These are phyloP conservation scores for Oryza meyeriana DNA, from an alignment of 176 grass and related monocot species.

Conservation along the genomic window DNA sequence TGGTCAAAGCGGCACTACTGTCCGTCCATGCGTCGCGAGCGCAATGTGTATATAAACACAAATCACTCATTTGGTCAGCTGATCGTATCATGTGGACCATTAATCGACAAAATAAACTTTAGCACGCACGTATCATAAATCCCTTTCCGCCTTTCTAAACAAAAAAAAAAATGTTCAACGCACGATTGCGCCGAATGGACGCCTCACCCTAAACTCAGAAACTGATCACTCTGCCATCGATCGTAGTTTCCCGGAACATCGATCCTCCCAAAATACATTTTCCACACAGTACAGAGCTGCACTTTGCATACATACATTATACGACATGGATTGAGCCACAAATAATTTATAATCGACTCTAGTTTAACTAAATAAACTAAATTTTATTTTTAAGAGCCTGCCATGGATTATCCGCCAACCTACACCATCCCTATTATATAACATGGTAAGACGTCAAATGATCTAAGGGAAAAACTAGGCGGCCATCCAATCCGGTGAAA, in stretches of 20 bases:
- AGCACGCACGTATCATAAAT: conserved; percentile 13
- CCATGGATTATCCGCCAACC: too few species aligned
- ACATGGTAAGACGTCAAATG: too few species aligned
- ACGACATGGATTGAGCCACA: too few species aligned
- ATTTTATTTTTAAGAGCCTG: too few species aligned
- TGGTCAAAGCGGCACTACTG: conserved; percentile 24
- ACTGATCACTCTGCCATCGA: background rate
- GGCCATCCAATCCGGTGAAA: too few species aligned
- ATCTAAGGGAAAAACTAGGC: too few species aligned
- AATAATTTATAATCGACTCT: too few species aligned
- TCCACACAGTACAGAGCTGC: too few species aligned
- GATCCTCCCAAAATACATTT: too few species aligned
- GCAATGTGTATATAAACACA: background rate
- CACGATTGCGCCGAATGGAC: background rate
- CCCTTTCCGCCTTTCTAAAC: background rate
- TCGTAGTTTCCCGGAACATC: background rate
- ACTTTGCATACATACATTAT: too few species aligned
- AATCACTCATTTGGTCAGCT: background rate
- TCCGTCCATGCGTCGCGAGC: conserved; percentile 4
- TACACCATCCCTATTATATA: too few species aligned
- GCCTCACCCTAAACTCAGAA: background rate
- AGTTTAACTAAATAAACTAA: too few species aligned
- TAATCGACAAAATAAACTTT: conserved; percentile 25
- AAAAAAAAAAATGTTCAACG: background rate
- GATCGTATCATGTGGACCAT: conserved; percentile 1